Evolutionary conservation across 495 filamentous ascomycete species (phyloP), one percentile per base, ranked within the genome.

Genomic region (Monascus purpureus): DNA sequence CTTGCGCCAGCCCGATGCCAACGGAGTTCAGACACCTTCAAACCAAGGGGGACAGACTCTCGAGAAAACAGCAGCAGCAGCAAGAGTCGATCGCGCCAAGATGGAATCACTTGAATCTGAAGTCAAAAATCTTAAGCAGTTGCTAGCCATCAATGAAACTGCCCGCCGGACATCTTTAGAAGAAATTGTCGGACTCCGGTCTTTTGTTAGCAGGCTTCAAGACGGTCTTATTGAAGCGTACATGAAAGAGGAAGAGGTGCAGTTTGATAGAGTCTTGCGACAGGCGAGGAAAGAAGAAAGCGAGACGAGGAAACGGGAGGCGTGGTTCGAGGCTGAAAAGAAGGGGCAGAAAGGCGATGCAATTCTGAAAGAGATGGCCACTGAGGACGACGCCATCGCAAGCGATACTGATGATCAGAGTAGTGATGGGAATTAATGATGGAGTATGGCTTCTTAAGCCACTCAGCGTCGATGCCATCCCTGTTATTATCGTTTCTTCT

Each of bases 261-360:
- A 57, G 25, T 44, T 36, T 22, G 50, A 59, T 23, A 60, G 53
- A 35, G 37, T 55, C 24, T 37, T 43, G 26, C 52, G 53, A 2
- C 53, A 53, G 40, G 59, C 57, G 32, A 55, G 50, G 38, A 63
- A 59, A 32, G 58, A 63, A 32, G 56, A 53, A 18, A 58, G 49
- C 13, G 58, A 57, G 28, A 41, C 43, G 4, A 51, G 51, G 22
- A 47, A 45, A 22, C 51, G 61, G 24, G 50, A 63, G 41, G 59
- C 56, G 12, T 65, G 59, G 59, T 56, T 65, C 32, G 56, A 59
- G 11, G 59, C 56, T 5, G 61, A 63, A 41, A 63, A 61, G 34
- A 59, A 56, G 35, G 61, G 61, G 8, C 48, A 47, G 33, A 65
- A 57, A 36, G 61, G 61, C 1, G 61, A 65, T 41, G 45, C 46